Evolutionary conservation across 768 basidiomycete species (phyloP), one percentile per base, ranked within the genome.

Genomic region (Rhizopogon roseolus): DNA sequence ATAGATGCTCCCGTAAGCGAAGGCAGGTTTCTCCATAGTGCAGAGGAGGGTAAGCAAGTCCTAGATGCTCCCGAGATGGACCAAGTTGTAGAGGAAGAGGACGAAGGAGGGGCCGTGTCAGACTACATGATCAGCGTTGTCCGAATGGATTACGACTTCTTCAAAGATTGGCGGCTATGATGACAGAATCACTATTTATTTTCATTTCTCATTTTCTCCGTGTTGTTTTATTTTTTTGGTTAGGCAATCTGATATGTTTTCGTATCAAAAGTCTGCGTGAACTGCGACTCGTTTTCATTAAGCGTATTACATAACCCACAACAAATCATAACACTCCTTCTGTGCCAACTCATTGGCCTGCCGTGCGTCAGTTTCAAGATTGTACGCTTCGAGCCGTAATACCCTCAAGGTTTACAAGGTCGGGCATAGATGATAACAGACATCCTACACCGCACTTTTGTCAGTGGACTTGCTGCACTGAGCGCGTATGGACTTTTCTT

Each of bases 101-200:
- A 74, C 11, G 84, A 88, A 37, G 86, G 87, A 1, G 91, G 90
- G 14, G 85, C 83, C 8, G 75, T 87, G 16, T 84, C 86, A 39
- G 92, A 94, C 53, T 94, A 91, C 63, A 94, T 97, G 92, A 73
- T 97, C 29, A 64, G 73, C 14, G 78, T 83, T 59, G 84, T 87
- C 25, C 73, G 77, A 49, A 64, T 62, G 40, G 86, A 92, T 59
- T 79, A 76, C 64, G 84, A 85, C 37, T 85, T 78, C 67, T 93
- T 93, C 71, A 74, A 71, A 54, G 85, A 86, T 41, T 90, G 88
- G 88, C 77, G 82, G 49, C 28, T 86, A 65, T 83, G 46, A 48
- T 22, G 28, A 28, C 44, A 66, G 61, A 38, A 36, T 53, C 59
- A 22, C 53, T 41, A 54, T 32, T 52, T 38, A 19, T 53, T 40